A percentile compares a stretch with the other conserved stretches of the same genome.
phyloP scores from a whole-genome alignment of 2,329 filamentous ascomycete genomes.

The Talaromyces sp. region DNA sequence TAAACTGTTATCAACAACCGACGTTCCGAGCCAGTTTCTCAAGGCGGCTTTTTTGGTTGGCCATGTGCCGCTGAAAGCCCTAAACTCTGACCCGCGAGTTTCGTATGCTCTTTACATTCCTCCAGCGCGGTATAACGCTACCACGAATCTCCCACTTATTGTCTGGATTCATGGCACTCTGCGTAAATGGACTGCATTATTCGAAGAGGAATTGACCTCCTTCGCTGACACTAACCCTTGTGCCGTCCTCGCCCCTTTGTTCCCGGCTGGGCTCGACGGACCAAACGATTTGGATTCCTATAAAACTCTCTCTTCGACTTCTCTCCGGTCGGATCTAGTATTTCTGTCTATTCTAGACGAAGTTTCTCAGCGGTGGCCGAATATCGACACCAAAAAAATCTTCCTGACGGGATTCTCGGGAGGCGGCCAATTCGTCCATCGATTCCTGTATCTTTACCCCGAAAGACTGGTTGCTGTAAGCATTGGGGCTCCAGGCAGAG shows the following conservation, averaged over 20 bases:
- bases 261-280: conserved; percentile 24
- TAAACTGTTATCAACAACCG: not conserved
- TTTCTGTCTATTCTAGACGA: conserved; percentile 26
- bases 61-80: conserved; percentile 16
- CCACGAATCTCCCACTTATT: conserved; percentile 18
- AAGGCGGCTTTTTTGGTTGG: conserved; percentile 20
- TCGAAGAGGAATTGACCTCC: conserved; percentile 6
- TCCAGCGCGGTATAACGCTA: conserved; percentile 14
- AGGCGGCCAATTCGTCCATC: conserved; percentile 27
- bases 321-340: conserved; percentile 21
- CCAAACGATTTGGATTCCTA: conserved; percentile 26
- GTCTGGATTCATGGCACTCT: conserved; percentile 27
- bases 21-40: conserved; percentile 16
- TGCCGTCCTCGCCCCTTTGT: conserved; percentile 25
- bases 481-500: conserved; percentile 25
- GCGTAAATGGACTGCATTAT: conserved; percentile 14
- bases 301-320: conserved; percentile 19
- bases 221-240: conserved; percentile 21
- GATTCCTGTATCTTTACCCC: conserved; percentile 28
- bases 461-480: conserved; percentile 23
- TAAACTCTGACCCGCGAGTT: conserved; percentile 21
- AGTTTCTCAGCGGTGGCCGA: conserved; percentile 21
- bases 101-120: conserved; percentile 26
- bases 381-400: conserved; percentile 22
- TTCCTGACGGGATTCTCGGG: conserved; percentile 27